Evolutionary conservation across 2,329 filamentous ascomycete genomes (phyloP).

Genomic region (Macroventuria anomochaeta): DNA sequence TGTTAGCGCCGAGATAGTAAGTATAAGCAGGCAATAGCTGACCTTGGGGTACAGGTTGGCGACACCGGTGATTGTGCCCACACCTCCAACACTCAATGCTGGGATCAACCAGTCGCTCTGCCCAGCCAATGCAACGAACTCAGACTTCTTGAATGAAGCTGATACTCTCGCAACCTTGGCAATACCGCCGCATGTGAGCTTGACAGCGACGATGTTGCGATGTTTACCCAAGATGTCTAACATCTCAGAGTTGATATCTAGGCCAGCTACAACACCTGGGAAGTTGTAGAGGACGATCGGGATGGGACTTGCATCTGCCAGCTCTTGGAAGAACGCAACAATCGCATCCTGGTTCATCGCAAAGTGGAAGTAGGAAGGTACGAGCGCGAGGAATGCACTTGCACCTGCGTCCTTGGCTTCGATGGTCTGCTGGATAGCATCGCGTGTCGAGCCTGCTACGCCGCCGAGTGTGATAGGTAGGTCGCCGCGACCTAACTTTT

Average conservation of each 20-base stretch:
- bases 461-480: constrained; percentile 54
- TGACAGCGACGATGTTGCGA: constrained; percentile 48
- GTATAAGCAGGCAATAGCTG: constrained; percentile 1
- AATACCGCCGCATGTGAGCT: constrained; percentile 49
- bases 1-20: constrained; percentile 7
- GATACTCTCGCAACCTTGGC: constrained; percentile 53
- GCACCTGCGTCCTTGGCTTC: constrained; percentile 49
- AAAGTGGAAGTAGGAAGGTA: constrained; percentile 52
- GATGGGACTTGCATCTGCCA: constrained; percentile 49
- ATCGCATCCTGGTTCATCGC: constrained; percentile 49
- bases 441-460: constrained; percentile 49
- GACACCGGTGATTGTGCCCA: constrained; percentile 68
- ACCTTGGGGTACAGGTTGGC: constrained; percentile 66
- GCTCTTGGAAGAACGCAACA: constrained; percentile 45
- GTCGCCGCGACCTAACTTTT: constrained; percentile 40
- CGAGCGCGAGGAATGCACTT: constrained; percentile 48
- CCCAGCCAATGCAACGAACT: constrained; percentile 51
- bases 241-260: constrained; percentile 54
- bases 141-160: constrained; percentile 45
- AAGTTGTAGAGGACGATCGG: constrained; percentile 59
- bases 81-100: constrained; percentile 63
- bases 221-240: constrained; percentile 46
- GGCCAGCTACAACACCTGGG: constrained; percentile 52
- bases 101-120: constrained; percentile 60
- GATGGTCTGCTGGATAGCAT: constrained; percentile 51